Evolutionary conservation across 805 yeast species (phyloP).

Genomic region (Candida tammaniensis): DNA sequence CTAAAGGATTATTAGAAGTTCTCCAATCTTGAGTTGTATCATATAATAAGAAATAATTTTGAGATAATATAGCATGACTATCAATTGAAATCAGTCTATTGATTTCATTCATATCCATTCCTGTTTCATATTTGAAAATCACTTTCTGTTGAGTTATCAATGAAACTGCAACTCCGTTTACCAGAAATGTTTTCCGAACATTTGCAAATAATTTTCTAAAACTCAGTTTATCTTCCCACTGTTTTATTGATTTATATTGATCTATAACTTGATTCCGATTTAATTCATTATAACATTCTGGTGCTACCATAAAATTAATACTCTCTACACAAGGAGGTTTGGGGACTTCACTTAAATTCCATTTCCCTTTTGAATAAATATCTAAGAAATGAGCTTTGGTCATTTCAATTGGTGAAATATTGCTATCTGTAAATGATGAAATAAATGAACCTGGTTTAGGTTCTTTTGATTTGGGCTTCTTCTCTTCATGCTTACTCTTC

Average conservation of each 20-base stretch:
- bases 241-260: slow-evolving; percentile 34
- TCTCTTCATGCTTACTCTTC: slow-evolving; percentile 2
- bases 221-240: slow-evolving; percentile 46
- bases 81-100: slow-evolving; percentile 61
- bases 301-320: slow-evolving; percentile 54
- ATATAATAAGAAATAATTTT: slow-evolving; percentile 49
- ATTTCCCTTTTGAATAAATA: slow-evolving; percentile 51
- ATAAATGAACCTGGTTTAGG: slow-evolving; percentile 9
- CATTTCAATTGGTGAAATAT: slow-evolving; percentile 19
- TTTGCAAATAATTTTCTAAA: slow-evolving; percentile 38
- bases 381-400: slow-evolving; percentile 56
- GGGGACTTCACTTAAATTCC: slow-evolving; percentile 53
- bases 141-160: slow-evolving; percentile 50
- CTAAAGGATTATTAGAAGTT: slow-evolving; percentile 58
- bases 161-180: slow-evolving; percentile 57
- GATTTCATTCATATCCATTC: slow-evolving; percentile 47
- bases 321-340: slow-evolving; percentile 52
- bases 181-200: slow-evolving; percentile 41
- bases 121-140: slow-evolving; percentile 46
- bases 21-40: slow-evolving; percentile 76
- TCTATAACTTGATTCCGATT: slow-evolving; percentile 44
- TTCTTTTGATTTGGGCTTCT: neutral
- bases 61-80: slow-evolving; percentile 64
- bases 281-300: slow-evolving; percentile 52
- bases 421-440: slow-evolving; percentile 18